Evolutionary conservation across 257 asterid genomes (phyloP), one percentile per base, ranked within the genome.

Genomic region (Ophiorrhiza pumila): DNA sequence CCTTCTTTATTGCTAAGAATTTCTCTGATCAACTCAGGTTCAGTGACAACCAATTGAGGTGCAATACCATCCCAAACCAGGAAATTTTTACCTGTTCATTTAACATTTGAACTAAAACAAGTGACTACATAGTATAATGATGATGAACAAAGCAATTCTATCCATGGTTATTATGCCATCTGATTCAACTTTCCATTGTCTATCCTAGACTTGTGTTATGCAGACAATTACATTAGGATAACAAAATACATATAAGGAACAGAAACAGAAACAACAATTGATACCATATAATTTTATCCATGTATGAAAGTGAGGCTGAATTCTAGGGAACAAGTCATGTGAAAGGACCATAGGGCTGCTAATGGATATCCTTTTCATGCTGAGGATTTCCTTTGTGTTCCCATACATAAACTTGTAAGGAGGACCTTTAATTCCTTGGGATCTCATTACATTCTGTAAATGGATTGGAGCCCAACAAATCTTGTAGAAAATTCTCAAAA

Each of bases 361-460:
- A 20, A 27, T 68, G 34, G 73, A 50, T 49, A 76, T 81, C 4
- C 49, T 66, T 71, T 45, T 82, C 82, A 88, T 77, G 25, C 53
- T 53, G 65, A 79, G 71, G 55, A 82, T 77, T 65, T 88, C 91
- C 71, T 81, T 82, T 63, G 83, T 82, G 81, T 69, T 77, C 42
- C 89, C 90, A 72, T 85, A 77, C 39, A 85, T 22, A 77, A 88
- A 60, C 74, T 65, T 77, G 84, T 85, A 88, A 69, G 88, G 43
- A 60, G 93, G 87, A 14, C 93, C 93, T 69, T 42, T 75, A 71
- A 87, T 79, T 61, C 93, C 90, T 57, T 87, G 87, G 14, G 80
- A 75, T 22, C 71, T 57, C 78, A 88, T 62, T 5, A 50, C 3
- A 34, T 64, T 46, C 61, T 79, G 83, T 10, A 88, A 4, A 43